A percentile compares a stretch with the other conserved stretches of the same genome.
phyloP scores from a whole-genome alignment of 1,284 basidiomycete genomes.

The Microbotryum lychnidis-dioicae region DNA sequence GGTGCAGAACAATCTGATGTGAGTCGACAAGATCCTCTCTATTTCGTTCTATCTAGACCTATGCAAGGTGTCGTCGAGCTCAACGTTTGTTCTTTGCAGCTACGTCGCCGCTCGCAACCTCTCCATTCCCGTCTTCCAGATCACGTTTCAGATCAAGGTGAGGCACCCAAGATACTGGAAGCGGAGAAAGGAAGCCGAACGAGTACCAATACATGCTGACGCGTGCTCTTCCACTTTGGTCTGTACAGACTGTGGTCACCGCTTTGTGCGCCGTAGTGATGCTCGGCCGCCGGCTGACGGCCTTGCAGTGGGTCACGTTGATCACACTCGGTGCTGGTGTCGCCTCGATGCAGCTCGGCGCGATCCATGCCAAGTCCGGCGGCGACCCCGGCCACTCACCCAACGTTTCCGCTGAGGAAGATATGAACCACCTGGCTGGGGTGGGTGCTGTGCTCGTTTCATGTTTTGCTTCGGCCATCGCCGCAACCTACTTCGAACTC shows the following conservation, averaged over 20 bases:
- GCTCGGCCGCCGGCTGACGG: conserved; percentile 37
- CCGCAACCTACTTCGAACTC: conserved; percentile 41
- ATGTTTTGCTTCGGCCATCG: conserved; percentile 41
- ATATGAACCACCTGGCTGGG: conserved; percentile 38
- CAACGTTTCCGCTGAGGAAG: conserved; percentile 1
- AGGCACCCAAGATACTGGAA: neutral
- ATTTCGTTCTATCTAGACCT: neutral
- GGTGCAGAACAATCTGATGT: conserved; percentile 39
- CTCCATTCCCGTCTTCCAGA: conserved; percentile 41
- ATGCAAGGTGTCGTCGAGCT: neutral
- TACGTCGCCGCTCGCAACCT: conserved; percentile 41
- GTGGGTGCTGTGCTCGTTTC: conserved; percentile 39
- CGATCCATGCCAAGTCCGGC: conserved; percentile 18
- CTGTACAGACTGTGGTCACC: conserved; percentile 38
- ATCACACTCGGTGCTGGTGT: conserved; percentile 39
- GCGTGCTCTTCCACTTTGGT: neutral
- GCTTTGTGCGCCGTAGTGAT: conserved; percentile 41
- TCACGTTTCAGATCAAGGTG: conserved; percentile 42
- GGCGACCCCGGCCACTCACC: conserved; percentile 15
- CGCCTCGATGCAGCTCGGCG: conserved; percentile 40
- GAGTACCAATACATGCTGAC: neutral
- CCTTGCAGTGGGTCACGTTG: conserved; percentile 40
- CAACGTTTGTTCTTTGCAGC: conserved; percentile 2
- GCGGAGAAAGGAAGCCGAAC: neutral
- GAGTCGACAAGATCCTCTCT: neutral